Base-by-base conservation (phyloP, 306 rosid species). In the Prunus mume region DNA sequence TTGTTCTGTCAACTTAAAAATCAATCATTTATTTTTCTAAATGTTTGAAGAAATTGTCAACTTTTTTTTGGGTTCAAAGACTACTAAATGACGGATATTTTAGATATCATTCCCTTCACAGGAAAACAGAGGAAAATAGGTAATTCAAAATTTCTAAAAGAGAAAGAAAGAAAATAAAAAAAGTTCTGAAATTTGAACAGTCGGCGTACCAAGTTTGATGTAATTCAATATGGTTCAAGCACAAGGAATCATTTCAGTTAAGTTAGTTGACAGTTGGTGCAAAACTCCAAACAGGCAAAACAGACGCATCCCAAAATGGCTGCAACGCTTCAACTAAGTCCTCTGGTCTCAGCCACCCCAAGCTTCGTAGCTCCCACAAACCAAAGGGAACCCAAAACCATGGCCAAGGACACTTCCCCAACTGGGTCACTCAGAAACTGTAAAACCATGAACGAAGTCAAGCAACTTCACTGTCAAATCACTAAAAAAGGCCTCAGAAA, bases 371-470 rank as follows among this genome's bases (percentile, higher is more conserved):
- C 77, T 56, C 85, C 87, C 68, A 57, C 69, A 20, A 49, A 22
- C 72, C 79, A 69, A 34, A 80, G 41, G 13, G 87, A 86, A 57
- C 27, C 84, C 17, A 88, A 82, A 50, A 47, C 79, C 69, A 55
- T 45, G 4, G 9, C 77, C 58, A 55, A 28, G 30, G 80, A 69
- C 38, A 38, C 78, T 62, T 79, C 76, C 32, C 72, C 78, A 50
- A 64, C 13, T 52, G 81, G 79, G 76, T 79, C 65, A 32, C 76
- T 90, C 47, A 45, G 2, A 72, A 84, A 77, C 49, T 85, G 85
- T 87, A 86, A 86, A 82, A 82, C 94, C 84, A 75, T 90, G 63
- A 79, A 79, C 28, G 90, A 93, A 34, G 76, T 93, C 55, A 81
- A 74, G 78, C 91, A 85, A 68, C 77, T 85, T 22, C 98, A 93